Evolutionary conservation across 352 stramenopile species (phyloP), one percentile per base, ranked within the genome.

Genomic region (Paralagenidium karlingii): DNA sequence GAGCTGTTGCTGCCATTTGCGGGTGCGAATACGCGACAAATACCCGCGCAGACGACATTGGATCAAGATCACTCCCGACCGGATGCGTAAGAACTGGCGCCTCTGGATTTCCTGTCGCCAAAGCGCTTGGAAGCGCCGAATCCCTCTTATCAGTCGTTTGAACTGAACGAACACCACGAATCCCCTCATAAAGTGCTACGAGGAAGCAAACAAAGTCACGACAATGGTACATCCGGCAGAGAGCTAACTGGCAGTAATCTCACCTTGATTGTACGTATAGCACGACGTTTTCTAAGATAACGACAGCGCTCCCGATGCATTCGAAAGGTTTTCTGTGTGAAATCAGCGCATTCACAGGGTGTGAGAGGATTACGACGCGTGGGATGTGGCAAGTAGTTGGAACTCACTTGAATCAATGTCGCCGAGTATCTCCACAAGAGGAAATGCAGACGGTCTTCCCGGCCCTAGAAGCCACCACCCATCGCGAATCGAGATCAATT

Each of bases 41-140:
- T 63, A 61, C 0, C 69, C 75, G 34, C 75, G 69, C 15, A 69
- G 54, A 11, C 63, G 58, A 36, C 71, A 83, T 50, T 89, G 75
- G 9, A 78, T 54, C 16, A 58, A 62, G 37, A 89, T 50, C 39
- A 80, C 58, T 46, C 76, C 60, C 32, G 57, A 40, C 48, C 77
- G 77, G 16, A 82, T 38, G 34, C 68, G 66, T 34, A 67, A 70
- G 53, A 78, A 86, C 34, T 47, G 73, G 21, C 55, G 50, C 42
- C 77, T 79, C 41, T 70, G 63, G 18, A 76, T 75, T 29, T 67
- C 76, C 24, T 68, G 63, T 28, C 75, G 60, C 65, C 69, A 82
- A 27, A 75, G 49, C 1, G 73, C 69, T 57, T 86, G 73, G 5
- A 86, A 51, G 8, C 69, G 53, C 16, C 63, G 62, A 26, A 84